A percentile compares a stretch with the other conserved stretches of the same genome.
These are phyloP conservation scores for Cercophora newfieldiana DNA, from an alignment of 495 filamentous ascomycete genomes.

Conservation along the genomic window DNA sequence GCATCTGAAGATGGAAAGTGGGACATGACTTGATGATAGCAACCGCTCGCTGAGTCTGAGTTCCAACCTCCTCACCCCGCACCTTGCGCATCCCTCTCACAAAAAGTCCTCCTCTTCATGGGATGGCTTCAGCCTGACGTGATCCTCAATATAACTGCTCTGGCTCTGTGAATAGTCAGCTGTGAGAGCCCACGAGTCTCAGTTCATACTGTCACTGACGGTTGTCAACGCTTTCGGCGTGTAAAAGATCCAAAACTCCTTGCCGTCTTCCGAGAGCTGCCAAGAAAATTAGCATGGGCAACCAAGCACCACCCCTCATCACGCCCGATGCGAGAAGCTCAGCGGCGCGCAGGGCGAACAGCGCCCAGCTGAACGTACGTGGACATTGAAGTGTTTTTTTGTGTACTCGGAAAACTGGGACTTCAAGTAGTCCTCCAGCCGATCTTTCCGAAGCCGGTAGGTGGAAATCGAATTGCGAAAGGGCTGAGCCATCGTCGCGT, in stretches of 20 bases:
- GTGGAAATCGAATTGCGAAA: constrained; percentile 2
- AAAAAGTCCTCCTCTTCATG: not conserved
- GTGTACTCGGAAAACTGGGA: not conserved
- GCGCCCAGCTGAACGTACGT: not conserved
- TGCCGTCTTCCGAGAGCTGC: constrained; percentile 5
- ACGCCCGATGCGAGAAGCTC: not conserved
- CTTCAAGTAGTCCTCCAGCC: not conserved
- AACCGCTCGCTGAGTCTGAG: not conserved
- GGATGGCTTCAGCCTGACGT: not conserved
- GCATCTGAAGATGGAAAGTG: too few species aligned
- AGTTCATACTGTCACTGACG: not conserved
- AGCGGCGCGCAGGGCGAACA: too few species aligned
- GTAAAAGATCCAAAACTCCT: constrained; percentile 2
- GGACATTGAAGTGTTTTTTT: not conserved
- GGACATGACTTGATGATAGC: not conserved
- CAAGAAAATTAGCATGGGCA: not conserved
- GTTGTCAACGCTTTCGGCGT: not conserved
- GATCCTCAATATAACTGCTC: not conserved
- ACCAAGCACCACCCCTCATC: not conserved
- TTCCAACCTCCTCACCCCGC: not conserved
- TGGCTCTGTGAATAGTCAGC: not conserved
- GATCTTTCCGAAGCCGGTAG: not conserved
- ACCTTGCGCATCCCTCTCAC: not conserved
- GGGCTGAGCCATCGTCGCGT: not conserved
- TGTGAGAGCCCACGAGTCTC: not conserved